Evolutionary conservation across 345 rosid species (phyloP).

Genomic region (Sisymbrium altissimum): DNA sequence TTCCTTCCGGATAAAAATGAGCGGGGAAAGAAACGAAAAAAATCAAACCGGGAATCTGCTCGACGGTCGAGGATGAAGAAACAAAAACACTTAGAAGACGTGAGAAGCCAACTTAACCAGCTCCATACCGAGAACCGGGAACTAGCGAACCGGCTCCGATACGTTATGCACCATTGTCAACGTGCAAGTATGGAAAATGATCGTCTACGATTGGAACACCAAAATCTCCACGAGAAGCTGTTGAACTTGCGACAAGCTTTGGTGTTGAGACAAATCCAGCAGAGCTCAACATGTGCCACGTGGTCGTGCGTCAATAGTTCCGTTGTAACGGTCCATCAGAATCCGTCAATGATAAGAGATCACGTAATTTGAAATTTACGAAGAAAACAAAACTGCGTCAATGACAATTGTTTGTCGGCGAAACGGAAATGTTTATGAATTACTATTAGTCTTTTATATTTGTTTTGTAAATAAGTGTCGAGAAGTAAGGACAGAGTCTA

Average conservation of each 20-base stretch:
- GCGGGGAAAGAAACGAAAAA: conserved; percentile 60
- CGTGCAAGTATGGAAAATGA: conserved; percentile 49
- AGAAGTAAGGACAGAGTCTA: too few species aligned
- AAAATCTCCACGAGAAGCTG: conserved; percentile 51
- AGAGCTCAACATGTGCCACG: conserved; percentile 35
- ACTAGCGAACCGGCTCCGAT: conserved; percentile 49
- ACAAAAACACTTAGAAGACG: conserved; percentile 69
- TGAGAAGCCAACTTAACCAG: conserved; percentile 64
- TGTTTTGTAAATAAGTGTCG: neutral
- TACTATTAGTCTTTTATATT: neutral
- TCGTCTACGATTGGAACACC: conserved; percentile 54
- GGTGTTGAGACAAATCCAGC: conserved; percentile 54
- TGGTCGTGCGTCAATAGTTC: conserved; percentile 51
- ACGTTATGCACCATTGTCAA: conserved; percentile 41
- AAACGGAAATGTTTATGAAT: neutral
- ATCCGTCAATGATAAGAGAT: conserved; percentile 44
- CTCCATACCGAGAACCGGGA: conserved; percentile 61
- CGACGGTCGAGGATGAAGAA: conserved; percentile 79
- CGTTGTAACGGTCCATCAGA: conserved; percentile 37
- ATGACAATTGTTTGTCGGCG: neutral
- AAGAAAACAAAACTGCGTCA: too few species aligned
- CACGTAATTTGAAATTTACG: conserved; percentile 23
- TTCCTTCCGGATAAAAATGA: conserved; percentile 39
- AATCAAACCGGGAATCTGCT: conserved; percentile 94
- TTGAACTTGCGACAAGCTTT: conserved; percentile 49